A percentile compares a stretch with the other conserved stretches of the same genome.
Evolutionary conservation across 257 asterid species (phyloP).

Genomic region (Nicotiana benthamiana): DNA sequence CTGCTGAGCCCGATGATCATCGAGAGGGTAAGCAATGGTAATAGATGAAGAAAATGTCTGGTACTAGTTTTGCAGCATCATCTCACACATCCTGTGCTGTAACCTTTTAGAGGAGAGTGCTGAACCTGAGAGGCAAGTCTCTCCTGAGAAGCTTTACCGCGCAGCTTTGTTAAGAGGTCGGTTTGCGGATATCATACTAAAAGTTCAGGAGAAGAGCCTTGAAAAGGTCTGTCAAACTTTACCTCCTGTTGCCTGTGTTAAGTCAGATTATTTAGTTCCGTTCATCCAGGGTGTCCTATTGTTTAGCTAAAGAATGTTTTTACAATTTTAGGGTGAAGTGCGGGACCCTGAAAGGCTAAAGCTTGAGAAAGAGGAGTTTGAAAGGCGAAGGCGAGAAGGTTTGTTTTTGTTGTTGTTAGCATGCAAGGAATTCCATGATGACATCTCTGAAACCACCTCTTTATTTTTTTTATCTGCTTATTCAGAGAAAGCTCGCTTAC

Average conservation of each 20-base stretch:
- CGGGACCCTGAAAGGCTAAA: constrained; percentile 66
- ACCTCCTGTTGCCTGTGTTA: background rate
- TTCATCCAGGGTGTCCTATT: background rate
- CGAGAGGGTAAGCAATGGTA: constrained; percentile 50
- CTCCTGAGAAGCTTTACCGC: constrained; percentile 77
- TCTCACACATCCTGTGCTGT: constrained; percentile 9
- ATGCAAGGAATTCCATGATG: background rate
- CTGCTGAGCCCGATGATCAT: constrained; percentile 51
- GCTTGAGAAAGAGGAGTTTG: constrained; percentile 78
- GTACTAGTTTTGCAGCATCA: constrained; percentile 9
- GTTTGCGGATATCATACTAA: constrained; percentile 74
- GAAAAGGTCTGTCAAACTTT: constrained; percentile 39
- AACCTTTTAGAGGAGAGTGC: constrained; percentile 48
- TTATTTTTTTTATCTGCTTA: background rate
- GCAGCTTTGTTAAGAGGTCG: constrained; percentile 73
- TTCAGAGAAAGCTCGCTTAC: constrained; percentile 83
- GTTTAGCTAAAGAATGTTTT: background rate
- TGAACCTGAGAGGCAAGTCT: constrained; percentile 54
- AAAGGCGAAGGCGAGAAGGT: constrained; percentile 76
- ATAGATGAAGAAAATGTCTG: constrained; percentile 10
- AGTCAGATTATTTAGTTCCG: background rate
- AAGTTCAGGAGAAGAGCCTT: constrained; percentile 77
- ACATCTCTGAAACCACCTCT: background rate
- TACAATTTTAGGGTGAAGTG: constrained; percentile 44
- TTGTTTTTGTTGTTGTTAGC: background rate